Percentiles rank a stretch among this genome's conserved stretches.
phyloP scores from a whole-genome alignment of 345 rosid genomes.

The Trapa incisa region DNA sequence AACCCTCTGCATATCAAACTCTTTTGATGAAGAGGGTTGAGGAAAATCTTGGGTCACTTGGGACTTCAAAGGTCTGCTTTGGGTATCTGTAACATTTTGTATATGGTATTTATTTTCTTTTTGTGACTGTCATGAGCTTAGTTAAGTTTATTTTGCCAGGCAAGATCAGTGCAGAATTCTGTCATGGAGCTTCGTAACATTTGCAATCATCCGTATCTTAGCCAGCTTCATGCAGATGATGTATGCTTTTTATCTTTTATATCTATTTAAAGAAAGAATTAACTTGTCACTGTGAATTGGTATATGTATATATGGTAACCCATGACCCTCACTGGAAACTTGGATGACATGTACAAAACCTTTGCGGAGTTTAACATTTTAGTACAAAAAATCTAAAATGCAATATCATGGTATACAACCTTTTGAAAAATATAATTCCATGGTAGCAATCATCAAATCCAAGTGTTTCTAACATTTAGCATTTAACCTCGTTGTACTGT shows the following conservation, averaged over 20 bases:
- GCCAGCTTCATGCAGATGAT: slow-evolving; percentile 93
- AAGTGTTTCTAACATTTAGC: too few species aligned
- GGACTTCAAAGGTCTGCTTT: slow-evolving; percentile 55
- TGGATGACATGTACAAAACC: too few species aligned
- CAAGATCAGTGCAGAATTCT: slow-evolving; percentile 78
- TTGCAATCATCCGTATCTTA: slow-evolving; percentile 91
- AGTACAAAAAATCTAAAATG: too few species aligned
- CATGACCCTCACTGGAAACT: background rate
- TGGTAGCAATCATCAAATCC: too few species aligned
- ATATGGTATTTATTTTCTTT: background rate
- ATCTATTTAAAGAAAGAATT: background rate
- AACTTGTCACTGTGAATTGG: background rate
- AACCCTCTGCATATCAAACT: slow-evolving; percentile 92
- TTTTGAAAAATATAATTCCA: too few species aligned
- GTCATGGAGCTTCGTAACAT: slow-evolving; percentile 96
- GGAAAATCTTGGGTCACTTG: slow-evolving; percentile 81
- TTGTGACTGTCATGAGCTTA: background rate
- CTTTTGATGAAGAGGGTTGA: slow-evolving; percentile 90
- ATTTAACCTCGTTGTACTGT: too few species aligned
- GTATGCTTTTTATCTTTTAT: slow-evolving; percentile 21
- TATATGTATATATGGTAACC: background rate
- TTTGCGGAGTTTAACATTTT: too few species aligned
- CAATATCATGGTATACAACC: too few species aligned
- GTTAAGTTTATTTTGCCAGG: slow-evolving; percentile 24
- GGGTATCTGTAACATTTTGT: background rate